Evolutionary conservation across 83 land plant genomes (phyloP), one percentile per base, ranked within the genome.

Genomic region (Picea abies): DNA sequence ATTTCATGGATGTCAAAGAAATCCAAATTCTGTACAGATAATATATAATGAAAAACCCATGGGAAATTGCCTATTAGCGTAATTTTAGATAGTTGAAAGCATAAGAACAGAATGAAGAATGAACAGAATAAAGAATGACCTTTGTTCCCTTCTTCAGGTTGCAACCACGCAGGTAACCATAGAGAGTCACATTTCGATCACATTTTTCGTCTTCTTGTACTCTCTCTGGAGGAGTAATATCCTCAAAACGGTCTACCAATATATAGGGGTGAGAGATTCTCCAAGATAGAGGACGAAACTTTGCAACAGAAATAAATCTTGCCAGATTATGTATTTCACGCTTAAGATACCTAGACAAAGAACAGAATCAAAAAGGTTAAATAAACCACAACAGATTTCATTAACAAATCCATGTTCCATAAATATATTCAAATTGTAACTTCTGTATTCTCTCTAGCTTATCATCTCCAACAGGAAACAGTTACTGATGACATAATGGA

Each of bases 321-420:
- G 99, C 97, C 70, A 98, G 90, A 85, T 98, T 98, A 73, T 92
- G 99, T 72, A 96, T 83, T 84, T 98, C 99, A 76, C 99, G 99
- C 86, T 96, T 94, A 2, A 93, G 83, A 75, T 98, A 98, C 91
- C 99, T 98, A 82, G 23, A 44, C 23, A 56, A 41, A 68, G 4
- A 29, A 79, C 78, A 63, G 26, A 56, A 4, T 3, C 60, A 70
- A 52, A 8, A 78, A 29, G 37, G 56, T 41, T 44, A 11, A 52
- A 77, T 35, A 25, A 79, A 56, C 56, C 23, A 20, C 32, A n/a
- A 47, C 22, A 35, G 49, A 58, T 47, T 12, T 12, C 58, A 23
- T 47, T 41, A n/a, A 73, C 23, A 41, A 47, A 72, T 72, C n/a
- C 56, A 41, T 47, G 25, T 73, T 41, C 23, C 44, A 12, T 44